Conservation (phyloP, 768 basidiomycete genomes). For the Wakefieldia striispora region DNA sequence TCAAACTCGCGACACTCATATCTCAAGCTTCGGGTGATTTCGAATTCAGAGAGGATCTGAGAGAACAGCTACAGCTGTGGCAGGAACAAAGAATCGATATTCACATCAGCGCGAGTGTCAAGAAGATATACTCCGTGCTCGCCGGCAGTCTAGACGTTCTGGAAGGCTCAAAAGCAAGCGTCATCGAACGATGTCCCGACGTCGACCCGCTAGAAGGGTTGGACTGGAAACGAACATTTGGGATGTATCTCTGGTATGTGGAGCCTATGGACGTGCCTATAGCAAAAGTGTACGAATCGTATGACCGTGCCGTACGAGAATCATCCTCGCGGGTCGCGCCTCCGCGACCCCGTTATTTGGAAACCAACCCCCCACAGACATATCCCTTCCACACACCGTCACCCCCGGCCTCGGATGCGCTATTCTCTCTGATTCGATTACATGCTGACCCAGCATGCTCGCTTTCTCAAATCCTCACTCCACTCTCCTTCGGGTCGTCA, state of each 20-base stretch:
- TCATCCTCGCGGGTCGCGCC: constrained; percentile 42
- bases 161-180: constrained; percentile 51
- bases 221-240: constrained; percentile 95
- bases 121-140: constrained; percentile 81
- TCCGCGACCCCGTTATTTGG: constrained; percentile 60
- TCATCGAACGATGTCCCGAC: constrained; percentile 51
- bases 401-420: constrained; percentile 59
- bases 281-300: constrained; percentile 63
- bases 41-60: constrained; percentile 69
- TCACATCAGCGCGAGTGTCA: constrained; percentile 63
- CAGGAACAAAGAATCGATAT: constrained; percentile 68
- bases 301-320: constrained; percentile 44
- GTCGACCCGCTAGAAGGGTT: constrained; percentile 66
- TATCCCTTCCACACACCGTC: constrained; percentile 43
- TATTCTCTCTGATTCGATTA: constrained; percentile 80
- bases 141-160: constrained; percentile 70
- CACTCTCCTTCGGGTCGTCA: constrained; percentile 71
- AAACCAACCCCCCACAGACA: constrained; percentile 25
- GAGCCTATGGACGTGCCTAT: constrained; percentile 69
- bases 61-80: constrained; percentile 81
- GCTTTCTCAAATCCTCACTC: constrained; percentile 64
- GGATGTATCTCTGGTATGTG: constrained; percentile 87
- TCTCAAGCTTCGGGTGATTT: constrained; percentile 82
- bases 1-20: constrained; percentile 86
- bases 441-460: constrained; percentile 70